Evolutionary conservation across 371 early-diverging fungal genomes (phyloP).

Genomic region (Mortierella sp.): DNA sequence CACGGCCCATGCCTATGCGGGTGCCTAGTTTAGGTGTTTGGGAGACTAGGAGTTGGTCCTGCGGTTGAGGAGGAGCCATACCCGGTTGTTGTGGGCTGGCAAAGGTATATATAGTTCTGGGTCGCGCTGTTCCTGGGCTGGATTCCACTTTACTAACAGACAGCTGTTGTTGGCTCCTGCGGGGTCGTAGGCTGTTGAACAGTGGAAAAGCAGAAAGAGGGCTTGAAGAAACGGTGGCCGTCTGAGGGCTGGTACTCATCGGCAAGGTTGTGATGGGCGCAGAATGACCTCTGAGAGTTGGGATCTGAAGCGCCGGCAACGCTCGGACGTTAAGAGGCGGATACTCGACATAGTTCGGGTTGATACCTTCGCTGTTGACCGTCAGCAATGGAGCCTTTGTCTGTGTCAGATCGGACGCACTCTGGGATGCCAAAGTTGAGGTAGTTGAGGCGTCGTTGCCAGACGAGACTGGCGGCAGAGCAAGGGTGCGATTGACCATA

Average conservation of each 20-base stretch:
- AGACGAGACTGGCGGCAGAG: slow-evolving; percentile 15
- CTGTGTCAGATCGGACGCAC: neutral
- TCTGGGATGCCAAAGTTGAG: neutral
- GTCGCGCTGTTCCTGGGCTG: slow-evolving; percentile 11
- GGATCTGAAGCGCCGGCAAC: slow-evolving; percentile 32
- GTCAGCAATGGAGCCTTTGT: slow-evolving; percentile 1
- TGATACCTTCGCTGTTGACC: slow-evolving; percentile 50
- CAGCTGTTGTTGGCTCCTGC: slow-evolving; percentile 41
- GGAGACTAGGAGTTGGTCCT: slow-evolving; percentile 2
- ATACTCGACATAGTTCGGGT: slow-evolving; percentile 37
- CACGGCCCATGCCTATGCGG: slow-evolving; percentile 42
- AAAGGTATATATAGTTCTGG: slow-evolving; percentile 31
- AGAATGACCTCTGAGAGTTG: slow-evolving; percentile 8
- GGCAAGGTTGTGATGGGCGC: slow-evolving; percentile 18
- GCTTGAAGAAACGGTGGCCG: slow-evolving; percentile 15
- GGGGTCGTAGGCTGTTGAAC: slow-evolving; percentile 40
- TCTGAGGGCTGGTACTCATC: slow-evolving; percentile 25
- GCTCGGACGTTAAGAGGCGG: slow-evolving; percentile 14
- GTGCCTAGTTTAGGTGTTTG: slow-evolving; percentile 12
- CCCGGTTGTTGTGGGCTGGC: slow-evolving; percentile 14
- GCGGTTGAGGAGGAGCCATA: neutral
- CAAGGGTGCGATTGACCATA: slow-evolving; percentile 41
- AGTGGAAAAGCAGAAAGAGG: slow-evolving; percentile 37
- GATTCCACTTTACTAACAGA: neutral
- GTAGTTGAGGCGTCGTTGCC: slow-evolving; percentile 10